These are phyloP conservation scores for Neofusicoccum laricinum DNA, from an alignment of 2,329 filamentous ascomycete genomes.

Conservation along the genomic window DNA sequence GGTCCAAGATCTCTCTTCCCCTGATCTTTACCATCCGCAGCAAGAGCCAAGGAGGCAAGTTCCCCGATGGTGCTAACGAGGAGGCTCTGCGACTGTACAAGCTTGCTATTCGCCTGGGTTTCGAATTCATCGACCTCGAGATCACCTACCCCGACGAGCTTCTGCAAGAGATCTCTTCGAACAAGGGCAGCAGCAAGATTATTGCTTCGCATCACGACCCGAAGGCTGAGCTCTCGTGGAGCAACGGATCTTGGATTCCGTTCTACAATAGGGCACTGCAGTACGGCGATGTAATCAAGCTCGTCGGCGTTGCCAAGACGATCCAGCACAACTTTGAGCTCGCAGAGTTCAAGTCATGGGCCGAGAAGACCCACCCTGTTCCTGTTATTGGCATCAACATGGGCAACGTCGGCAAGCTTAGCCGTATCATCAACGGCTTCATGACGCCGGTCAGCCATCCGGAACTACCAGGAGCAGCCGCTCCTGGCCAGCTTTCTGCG, in stretches of 20 bases:
- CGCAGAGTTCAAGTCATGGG: slow-evolving; percentile 74
- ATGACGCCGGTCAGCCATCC: slow-evolving; percentile 94
- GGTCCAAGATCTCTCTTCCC: slow-evolving; percentile 69
- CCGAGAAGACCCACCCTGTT: slow-evolving; percentile 68
- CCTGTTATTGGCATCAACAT: slow-evolving; percentile 96
- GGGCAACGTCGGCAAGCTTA: slow-evolving; percentile 82
- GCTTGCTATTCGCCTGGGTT: slow-evolving; percentile 75
- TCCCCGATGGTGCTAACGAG: slow-evolving; percentile 73
- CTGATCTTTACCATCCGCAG: slow-evolving; percentile 93
- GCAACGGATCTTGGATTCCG: slow-evolving; percentile 85
- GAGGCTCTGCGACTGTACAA: slow-evolving; percentile 72
- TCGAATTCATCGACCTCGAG: slow-evolving; percentile 92
- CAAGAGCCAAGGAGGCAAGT: slow-evolving; percentile 79
- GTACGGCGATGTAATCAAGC: slow-evolving; percentile 90
- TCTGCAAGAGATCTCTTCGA: slow-evolving; percentile 65
- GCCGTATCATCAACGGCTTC: slow-evolving; percentile 85
- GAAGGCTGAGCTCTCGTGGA: slow-evolving; percentile 75
- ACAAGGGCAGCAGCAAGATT: slow-evolving; percentile 72
- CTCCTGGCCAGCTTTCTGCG: slow-evolving; percentile 88
- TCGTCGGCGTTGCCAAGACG: slow-evolving; percentile 74
- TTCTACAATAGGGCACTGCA: slow-evolving; percentile 88
- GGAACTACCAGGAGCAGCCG: slow-evolving; percentile 84
- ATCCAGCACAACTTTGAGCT: slow-evolving; percentile 86
- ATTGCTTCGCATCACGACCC: slow-evolving; percentile 97
- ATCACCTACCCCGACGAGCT: slow-evolving; percentile 79